Percentiles rank a stretch among this genome's conserved stretches.
These are phyloP conservation scores for Stagonosporopsis tanaceti DNA, from an alignment of 2,329 filamentous ascomycete genomes.

Conservation along the genomic window DNA sequence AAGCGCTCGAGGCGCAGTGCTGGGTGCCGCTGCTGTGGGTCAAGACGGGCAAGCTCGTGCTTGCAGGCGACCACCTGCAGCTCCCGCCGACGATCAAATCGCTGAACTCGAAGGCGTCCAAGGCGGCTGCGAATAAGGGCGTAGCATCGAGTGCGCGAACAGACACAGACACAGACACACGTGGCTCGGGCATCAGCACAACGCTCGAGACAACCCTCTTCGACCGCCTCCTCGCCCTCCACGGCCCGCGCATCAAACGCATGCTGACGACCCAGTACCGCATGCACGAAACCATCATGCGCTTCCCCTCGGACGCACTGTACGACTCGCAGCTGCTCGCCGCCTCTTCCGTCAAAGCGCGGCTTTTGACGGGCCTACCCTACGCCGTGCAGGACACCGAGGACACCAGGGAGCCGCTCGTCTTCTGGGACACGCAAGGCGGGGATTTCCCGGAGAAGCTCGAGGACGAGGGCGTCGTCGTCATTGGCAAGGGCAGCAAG, in stretches of 20 bases:
- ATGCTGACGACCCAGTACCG: conserved; percentile 98
- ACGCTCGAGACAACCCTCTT: conserved; percentile 91
- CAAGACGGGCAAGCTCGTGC: conserved; percentile 80
- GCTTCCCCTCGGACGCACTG: conserved; percentile 86
- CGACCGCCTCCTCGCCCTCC: conserved; percentile 81
- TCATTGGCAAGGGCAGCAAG: conserved; percentile 45
- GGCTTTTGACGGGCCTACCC: conserved; percentile 78
- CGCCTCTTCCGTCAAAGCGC: conserved; percentile 76
- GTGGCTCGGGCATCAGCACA: conserved; percentile 47
- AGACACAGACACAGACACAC: conserved; percentile 48
- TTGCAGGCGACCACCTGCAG: conserved; percentile 94
- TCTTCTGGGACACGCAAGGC: conserved; percentile 97
- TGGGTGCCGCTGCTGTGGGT: conserved; percentile 85
- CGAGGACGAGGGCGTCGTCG: conserved; percentile 70
- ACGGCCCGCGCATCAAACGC: conserved; percentile 84
- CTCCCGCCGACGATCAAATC: conserved; percentile 95
- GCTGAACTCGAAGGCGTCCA: conserved; percentile 55
- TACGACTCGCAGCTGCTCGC: conserved; percentile 85
- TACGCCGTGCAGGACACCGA: conserved; percentile 83
- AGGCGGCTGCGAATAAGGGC: conserved; percentile 33
- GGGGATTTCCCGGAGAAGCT: conserved; percentile 87
- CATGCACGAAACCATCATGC: conserved; percentile 97
- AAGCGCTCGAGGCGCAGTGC: conserved; percentile 94
- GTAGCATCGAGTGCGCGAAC: conserved; percentile 26
- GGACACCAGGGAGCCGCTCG: conserved; percentile 83